phyloP scores from a whole-genome alignment of 2,329 filamentous ascomycete genomes.

The Cercospora janseana region DNA sequence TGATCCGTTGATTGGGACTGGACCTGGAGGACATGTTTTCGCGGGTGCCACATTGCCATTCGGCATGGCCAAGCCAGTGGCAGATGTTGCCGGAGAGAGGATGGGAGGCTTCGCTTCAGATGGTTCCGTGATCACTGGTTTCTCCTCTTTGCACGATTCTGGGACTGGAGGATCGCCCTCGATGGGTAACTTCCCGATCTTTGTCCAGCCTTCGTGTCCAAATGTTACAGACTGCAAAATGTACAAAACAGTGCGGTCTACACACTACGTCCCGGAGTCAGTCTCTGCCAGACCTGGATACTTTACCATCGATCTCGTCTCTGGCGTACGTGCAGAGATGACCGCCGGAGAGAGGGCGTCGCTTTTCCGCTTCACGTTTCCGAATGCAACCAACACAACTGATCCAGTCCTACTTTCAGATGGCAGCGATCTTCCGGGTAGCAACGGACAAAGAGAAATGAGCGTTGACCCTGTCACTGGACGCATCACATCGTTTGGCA shows the following conservation, averaged over 20 bases:
- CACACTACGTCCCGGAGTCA: constrained; percentile 49
- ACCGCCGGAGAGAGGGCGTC: constrained; percentile 57
- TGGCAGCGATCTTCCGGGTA: constrained; percentile 56
- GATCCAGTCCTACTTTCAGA: constrained; percentile 59
- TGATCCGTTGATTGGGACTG: constrained; percentile 27
- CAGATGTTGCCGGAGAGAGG: constrained; percentile 35
- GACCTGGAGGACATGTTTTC: constrained; percentile 42
- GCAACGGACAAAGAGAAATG: constrained; percentile 51
- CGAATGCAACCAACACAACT: constrained; percentile 35
- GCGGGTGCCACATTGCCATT: constrained; percentile 45
- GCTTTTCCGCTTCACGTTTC: constrained; percentile 59
- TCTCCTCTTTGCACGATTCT: constrained; percentile 50
- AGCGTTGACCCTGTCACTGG: constrained; percentile 52
- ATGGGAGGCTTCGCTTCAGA: constrained; percentile 52
- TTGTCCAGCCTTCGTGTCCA: constrained; percentile 61
- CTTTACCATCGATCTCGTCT: constrained; percentile 56
- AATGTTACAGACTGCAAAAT: constrained; percentile 47
- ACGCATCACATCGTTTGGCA: constrained; percentile 57
- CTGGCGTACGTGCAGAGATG: constrained; percentile 59
- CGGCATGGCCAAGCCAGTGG: constrained; percentile 47
- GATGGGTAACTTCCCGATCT: constrained; percentile 70
- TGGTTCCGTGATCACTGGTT: constrained; percentile 43
- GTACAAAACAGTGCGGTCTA: constrained; percentile 52
- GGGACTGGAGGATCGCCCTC: constrained; percentile 56
- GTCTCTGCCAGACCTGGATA: constrained; percentile 58